A percentile compares a stretch with the other conserved stretches of the same genome.
phyloP scores from a whole-genome alignment of 345 rosid genomes.

The Dimocarpus longan region DNA sequence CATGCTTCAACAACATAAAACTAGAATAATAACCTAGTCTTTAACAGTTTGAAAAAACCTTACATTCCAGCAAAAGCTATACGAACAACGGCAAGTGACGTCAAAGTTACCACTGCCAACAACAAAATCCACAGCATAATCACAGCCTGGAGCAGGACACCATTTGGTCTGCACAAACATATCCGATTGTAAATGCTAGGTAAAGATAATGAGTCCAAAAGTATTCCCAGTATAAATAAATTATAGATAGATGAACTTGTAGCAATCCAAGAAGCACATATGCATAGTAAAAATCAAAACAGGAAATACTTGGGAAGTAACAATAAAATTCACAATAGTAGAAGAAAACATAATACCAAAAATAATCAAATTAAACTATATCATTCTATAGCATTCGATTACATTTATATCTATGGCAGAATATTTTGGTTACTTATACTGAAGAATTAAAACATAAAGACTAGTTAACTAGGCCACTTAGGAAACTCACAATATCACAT shows the following conservation, averaged over 20 bases:
- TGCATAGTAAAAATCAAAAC: neutral
- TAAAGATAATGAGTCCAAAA: slow-evolving; percentile 5
- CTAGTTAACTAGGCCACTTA: neutral
- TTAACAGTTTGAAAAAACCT: slow-evolving; percentile 30
- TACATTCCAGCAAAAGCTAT: slow-evolving; percentile 90
- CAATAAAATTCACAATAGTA: neutral
- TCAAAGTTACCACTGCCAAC: slow-evolving; percentile 75
- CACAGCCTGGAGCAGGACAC: slow-evolving; percentile 97
- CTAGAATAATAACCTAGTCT: neutral
- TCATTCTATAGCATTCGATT: neutral
- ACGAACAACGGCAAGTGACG: slow-evolving; percentile 63
- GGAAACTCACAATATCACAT: neutral
- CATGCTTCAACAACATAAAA: neutral
- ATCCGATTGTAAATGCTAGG: slow-evolving; percentile 4
- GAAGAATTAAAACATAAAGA: neutral
- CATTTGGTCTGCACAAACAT: slow-evolving; percentile 66
- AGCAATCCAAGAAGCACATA: neutral
- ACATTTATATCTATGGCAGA: neutral
- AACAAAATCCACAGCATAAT: slow-evolving; percentile 77
- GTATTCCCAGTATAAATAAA: neutral
- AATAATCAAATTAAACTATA: neutral
- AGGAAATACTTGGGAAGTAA: neutral
- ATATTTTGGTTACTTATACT: neutral
- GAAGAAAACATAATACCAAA: neutral
- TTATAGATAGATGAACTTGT: neutral